Evolutionary conservation across 1,139 yeast species (phyloP).

Genomic region (Debaryomyces nepalensis): DNA sequence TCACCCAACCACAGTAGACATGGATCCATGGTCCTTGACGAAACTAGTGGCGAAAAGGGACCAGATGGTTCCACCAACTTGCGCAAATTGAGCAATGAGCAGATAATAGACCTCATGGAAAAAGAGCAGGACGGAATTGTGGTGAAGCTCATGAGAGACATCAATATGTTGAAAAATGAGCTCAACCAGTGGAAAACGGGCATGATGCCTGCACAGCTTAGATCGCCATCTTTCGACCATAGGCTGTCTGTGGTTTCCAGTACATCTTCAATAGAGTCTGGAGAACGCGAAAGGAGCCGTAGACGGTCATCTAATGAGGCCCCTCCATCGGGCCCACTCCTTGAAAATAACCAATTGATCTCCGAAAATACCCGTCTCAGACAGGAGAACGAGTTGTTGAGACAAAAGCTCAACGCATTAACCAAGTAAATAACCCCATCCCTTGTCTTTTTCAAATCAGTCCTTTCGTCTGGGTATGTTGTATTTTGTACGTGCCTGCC

Average conservation of each 20-base stretch:
- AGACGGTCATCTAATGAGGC: constrained; percentile 14
- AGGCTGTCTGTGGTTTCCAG: constrained; percentile 8
- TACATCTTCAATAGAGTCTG: constrained; percentile 5
- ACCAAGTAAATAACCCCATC: not conserved
- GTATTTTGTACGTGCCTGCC: no score
- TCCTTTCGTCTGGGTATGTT: no score
- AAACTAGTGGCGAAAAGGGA: not conserved
- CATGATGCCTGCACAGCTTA: constrained; percentile 3
- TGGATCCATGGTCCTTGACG: not conserved
- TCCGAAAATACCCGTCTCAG: constrained; percentile 11
- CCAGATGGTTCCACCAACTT: constrained; percentile 8
- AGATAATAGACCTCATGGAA: constrained; percentile 65
- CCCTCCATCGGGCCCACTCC: constrained; percentile 2
- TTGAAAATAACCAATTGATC: constrained; percentile 1
- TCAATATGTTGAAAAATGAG: constrained; percentile 55
- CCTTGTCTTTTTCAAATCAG: not conserved
- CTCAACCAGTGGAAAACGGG: constrained; percentile 37
- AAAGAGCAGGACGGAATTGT: constrained; percentile 73
- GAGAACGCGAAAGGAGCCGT: constrained; percentile 2
- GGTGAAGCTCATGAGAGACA: constrained; percentile 59
- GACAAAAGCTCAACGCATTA: constrained; percentile 2
- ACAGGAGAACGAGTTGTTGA: constrained; percentile 14
- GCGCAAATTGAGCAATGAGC: constrained; percentile 36
- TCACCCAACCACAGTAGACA: constrained; percentile 14
- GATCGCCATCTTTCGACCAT: constrained; percentile 13